phyloP scores from a whole-genome alignment of 2,329 filamentous ascomycete genomes.

The Cytospora mali region DNA sequence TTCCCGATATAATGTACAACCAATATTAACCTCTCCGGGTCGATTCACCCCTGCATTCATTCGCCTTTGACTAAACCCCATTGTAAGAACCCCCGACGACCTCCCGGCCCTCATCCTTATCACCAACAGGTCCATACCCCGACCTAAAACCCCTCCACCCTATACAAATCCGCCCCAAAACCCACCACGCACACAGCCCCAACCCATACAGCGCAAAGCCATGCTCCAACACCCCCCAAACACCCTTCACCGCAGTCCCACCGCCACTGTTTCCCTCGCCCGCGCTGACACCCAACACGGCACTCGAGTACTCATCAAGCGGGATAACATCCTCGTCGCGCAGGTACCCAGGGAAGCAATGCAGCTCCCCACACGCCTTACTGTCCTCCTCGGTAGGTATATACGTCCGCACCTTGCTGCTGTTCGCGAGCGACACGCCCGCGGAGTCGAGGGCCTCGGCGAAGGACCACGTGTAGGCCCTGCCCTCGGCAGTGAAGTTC shows the following conservation, averaged over 20 bases:
- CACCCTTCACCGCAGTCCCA: background rate
- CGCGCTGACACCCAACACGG: background rate
- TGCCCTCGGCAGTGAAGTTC: slow-evolving; percentile 12
- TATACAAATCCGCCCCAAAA: background rate
- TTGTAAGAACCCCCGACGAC: background rate
- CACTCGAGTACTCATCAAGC: background rate
- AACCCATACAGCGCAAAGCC: slow-evolving; percentile 17
- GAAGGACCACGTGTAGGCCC: slow-evolving; percentile 14
- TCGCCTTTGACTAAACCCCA: background rate
- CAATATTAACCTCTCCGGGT: too few species aligned
- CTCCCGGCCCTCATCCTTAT: slow-evolving; percentile 7
- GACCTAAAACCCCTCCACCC: background rate
- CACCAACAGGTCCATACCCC: slow-evolving; percentile 12
- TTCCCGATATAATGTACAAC: background rate
- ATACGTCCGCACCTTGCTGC: slow-evolving; percentile 19
- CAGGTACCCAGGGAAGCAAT: slow-evolving; percentile 12
- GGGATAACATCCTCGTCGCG: slow-evolving; percentile 8
- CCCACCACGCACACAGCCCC: slow-evolving; percentile 15
- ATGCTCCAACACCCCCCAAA: slow-evolving; percentile 15
- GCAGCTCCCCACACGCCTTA: slow-evolving; percentile 10
- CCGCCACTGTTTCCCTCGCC: background rate
- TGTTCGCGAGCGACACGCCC: slow-evolving; percentile 18
- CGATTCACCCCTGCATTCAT: background rate
- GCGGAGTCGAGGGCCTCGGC: slow-evolving; percentile 19
- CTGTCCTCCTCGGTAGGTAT: slow-evolving; percentile 9